A percentile compares a stretch with the other conserved stretches of the same genome.
Evolutionary conservation across 306 rosid species (phyloP).

Genomic region (Quillaja saponaria): DNA sequence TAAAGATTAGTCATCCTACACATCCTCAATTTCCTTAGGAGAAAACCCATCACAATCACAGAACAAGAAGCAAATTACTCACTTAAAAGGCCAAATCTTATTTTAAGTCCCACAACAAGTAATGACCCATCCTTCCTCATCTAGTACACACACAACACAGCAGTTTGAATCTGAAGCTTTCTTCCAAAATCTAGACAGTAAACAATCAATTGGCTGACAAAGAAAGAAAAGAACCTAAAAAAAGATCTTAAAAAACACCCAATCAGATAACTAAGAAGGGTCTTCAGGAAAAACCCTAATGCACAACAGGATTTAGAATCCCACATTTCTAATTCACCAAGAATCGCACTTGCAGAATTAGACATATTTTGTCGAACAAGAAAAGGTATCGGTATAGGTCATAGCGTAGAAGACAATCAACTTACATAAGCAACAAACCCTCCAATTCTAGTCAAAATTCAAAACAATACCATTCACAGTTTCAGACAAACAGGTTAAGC

Average conservation of each 20-base stretch:
- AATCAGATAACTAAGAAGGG: conserved; percentile 24
- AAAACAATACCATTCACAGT: conserved; percentile 20
- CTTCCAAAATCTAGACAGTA: neutral
- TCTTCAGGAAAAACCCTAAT: conserved; percentile 45
- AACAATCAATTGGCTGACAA: conserved; percentile 3
- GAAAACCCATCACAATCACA: neutral
- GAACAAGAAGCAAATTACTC: conserved; percentile 29
- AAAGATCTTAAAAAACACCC: neutral
- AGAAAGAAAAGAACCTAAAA: conserved; percentile 27
- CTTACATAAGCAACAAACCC: neutral
- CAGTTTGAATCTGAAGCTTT: conserved; percentile 13
- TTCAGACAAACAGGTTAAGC: conserved; percentile 8
- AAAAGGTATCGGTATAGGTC: conserved; percentile 20
- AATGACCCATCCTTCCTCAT: neutral
- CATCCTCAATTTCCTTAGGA: neutral
- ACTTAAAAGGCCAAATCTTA: conserved; percentile 2
- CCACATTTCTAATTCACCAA: conserved; percentile 32
- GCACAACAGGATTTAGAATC: conserved; percentile 29
- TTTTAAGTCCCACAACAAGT: conserved; percentile 7
- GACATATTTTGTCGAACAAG: conserved; percentile 17
- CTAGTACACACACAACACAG: neutral
- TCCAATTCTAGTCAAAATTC: conserved; percentile 11
- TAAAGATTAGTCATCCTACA: neutral
- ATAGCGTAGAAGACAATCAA: neutral
- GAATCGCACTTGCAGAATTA: conserved; percentile 5